phyloP scores from a whole-genome alignment of 108 stramenopile species.

The Skeletonema grethae region DNA sequence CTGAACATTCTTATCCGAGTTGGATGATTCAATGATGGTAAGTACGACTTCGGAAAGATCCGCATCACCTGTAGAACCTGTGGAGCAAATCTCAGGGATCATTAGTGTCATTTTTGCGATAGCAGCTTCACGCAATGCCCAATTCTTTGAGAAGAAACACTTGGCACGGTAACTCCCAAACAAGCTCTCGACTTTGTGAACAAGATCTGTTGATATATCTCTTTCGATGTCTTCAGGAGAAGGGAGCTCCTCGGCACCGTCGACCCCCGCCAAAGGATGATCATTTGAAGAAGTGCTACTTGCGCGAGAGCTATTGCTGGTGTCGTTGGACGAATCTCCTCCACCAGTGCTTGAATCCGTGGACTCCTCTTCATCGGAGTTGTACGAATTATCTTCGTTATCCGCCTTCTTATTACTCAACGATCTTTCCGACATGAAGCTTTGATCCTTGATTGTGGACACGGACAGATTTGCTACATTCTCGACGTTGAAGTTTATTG shows the following conservation, averaged over 20 bases:
- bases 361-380: not conserved
- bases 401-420: not conserved
- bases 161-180: conserved; percentile 53
- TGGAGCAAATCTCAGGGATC: conserved; percentile 23
- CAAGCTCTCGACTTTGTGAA: conserved; percentile 41
- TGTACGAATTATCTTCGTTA: not conserved
- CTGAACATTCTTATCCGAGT: conserved; percentile 50
- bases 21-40: conserved; percentile 27
- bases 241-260: conserved; percentile 51
- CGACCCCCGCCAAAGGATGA: conserved; percentile 57
- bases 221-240: conserved; percentile 53
- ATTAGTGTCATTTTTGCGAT: conserved; percentile 51
- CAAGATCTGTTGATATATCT: conserved; percentile 27
- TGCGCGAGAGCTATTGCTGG: not conserved
- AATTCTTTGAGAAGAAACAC: conserved; percentile 61
- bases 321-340: conserved; percentile 1
- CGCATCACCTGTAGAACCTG: not conserved
- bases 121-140: conserved; percentile 57
- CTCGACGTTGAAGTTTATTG: conserved; percentile 1
- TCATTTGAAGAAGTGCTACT: conserved; percentile 8
- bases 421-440: conserved; percentile 31
- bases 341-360: not conserved
- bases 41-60: conserved; percentile 33
- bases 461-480: conserved; percentile 25
- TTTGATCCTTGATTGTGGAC: conserved; percentile 35